These are phyloP conservation scores for Rhizophagus sp. DNA, from an alignment of 192 early-diverging fungal genomes.

Conservation along the genomic window DNA sequence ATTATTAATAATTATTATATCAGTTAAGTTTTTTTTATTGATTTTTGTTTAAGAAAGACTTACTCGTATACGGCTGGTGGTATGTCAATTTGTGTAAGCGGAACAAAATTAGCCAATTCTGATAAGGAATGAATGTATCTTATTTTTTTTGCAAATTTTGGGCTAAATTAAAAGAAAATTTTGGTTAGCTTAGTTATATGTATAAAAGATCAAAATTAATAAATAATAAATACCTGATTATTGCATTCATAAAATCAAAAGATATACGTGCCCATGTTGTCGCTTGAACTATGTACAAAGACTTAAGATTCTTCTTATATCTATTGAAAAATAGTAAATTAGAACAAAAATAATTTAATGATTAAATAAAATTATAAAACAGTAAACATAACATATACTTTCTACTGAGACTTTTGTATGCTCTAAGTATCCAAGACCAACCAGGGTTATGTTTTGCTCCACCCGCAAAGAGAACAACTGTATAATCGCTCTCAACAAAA, in stretches of 20 bases:
- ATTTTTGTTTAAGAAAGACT: conserved; percentile 20
- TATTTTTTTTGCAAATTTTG: conserved; percentile 89
- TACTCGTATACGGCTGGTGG: conserved; percentile 69
- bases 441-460: conserved; percentile 76
- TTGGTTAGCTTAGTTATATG: background rate
- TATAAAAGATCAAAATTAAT: background rate
- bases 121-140: conserved; percentile 75
- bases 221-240: conserved; percentile 69
- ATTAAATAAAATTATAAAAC: conserved; percentile 2
- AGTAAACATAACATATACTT: conserved; percentile 52
- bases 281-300: conserved; percentile 91
- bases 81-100: conserved; percentile 74
- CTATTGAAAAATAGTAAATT: conserved; percentile 31
- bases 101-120: conserved; percentile 64
- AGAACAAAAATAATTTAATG: too few relatives aligned
- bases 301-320: conserved; percentile 94
- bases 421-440: conserved; percentile 82
- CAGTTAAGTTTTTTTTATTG: background rate
- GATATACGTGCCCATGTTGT: conserved; percentile 79
- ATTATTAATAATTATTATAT: background rate
- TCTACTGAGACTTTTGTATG: conserved; percentile 79
- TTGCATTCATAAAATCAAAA: conserved; percentile 80
- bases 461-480: conserved; percentile 83
- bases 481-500: conserved; percentile 90
- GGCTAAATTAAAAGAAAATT: conserved; percentile 50